These are phyloP conservation scores for Chrysanthemum lavandulifolium DNA, from an alignment of 129 eudicot genomes.

Conservation along the genomic window DNA sequence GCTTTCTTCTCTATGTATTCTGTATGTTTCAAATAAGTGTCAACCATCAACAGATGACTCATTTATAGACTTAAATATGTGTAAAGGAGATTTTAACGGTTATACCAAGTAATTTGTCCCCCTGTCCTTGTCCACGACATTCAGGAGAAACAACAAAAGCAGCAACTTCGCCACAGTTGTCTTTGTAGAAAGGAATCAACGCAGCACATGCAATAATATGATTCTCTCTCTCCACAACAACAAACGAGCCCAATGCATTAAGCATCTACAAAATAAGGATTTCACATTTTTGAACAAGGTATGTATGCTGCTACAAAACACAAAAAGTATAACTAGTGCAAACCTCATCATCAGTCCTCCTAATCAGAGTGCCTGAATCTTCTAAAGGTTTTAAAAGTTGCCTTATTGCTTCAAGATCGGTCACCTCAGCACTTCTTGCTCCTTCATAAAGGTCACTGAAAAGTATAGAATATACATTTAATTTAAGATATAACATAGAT, in stretches of 20 bases:
- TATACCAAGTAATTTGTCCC: conserved; percentile 85
- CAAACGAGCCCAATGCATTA: conserved; percentile 45
- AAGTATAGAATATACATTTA: not conserved
- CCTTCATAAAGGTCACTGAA: conserved; percentile 76
- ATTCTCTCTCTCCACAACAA: conserved; percentile 68
- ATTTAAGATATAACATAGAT: no score
- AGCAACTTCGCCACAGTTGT: conserved; percentile 77
- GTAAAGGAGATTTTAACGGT: not conserved
- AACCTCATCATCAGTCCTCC: conserved; percentile 55
- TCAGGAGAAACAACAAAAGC: conserved; percentile 91
- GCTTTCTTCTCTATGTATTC: conserved; percentile 73
- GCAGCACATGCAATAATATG: conserved; percentile 72
- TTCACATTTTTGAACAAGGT: not conserved
- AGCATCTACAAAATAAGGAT: conserved; percentile 34
- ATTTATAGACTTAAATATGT: not conserved
- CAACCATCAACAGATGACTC: not conserved
- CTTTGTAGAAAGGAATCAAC: conserved; percentile 60
- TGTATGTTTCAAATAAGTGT: conserved; percentile 15
- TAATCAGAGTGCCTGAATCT: conserved; percentile 59
- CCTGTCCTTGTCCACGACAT: conserved; percentile 91
- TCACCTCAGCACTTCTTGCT: conserved; percentile 49
- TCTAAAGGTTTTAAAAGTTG: conserved; percentile 55
- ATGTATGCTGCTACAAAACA: not conserved
- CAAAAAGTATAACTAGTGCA: not conserved
- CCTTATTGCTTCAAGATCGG: conserved; percentile 52